Evolutionary conservation across 768 basidiomycete genomes (phyloP), one percentile per base, ranked within the genome.

Genomic region (Crepidotus variabilis): DNA sequence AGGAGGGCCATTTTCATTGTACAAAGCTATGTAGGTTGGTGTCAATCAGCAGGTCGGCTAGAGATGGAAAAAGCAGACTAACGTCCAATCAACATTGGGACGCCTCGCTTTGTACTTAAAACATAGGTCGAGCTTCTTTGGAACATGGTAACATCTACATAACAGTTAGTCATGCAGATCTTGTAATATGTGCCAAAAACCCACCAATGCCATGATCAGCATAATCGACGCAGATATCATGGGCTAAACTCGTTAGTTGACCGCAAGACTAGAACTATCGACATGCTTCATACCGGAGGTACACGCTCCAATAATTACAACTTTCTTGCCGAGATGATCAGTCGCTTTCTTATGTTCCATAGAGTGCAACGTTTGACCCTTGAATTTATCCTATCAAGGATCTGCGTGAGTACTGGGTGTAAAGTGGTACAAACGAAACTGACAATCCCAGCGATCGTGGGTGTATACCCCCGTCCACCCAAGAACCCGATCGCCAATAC

Each of bases 261-360:
- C 18, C 4, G 39, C 39, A 21, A 7, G n/a, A 49, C 60, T 51
- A n/a, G 50, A 33, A 28, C 28, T 8, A 46, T 35, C 54, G 36
- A 47, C 55, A 3, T 16, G 33, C 8, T 4, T 22, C 52, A n/a
- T 62, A 80, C 79, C 79, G 24, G 83, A 84, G 51, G 80, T 86
- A 47, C 84, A 83, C 18, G 86, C 79, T 13, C 88, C 87, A 2
- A 90, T 72, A 20, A 90, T 73, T 1, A 88, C 73, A 4, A 80
- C 85, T 61, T 82, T 86, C 73, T 88, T 87, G 6, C 85, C 85
- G 3, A 69, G 56, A 60, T 81, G 78, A 32, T 78, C 79, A 1
- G 68, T 59, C 0, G 82, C 82, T 5, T 72, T 71, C 21, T 74
- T 79, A 65, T 82, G 82, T 18, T 75, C 58, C 1, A 72, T 72